Evolutionary conservation across 305 asterid genomes (phyloP).

Genomic region (Fraxinus baroniana): DNA sequence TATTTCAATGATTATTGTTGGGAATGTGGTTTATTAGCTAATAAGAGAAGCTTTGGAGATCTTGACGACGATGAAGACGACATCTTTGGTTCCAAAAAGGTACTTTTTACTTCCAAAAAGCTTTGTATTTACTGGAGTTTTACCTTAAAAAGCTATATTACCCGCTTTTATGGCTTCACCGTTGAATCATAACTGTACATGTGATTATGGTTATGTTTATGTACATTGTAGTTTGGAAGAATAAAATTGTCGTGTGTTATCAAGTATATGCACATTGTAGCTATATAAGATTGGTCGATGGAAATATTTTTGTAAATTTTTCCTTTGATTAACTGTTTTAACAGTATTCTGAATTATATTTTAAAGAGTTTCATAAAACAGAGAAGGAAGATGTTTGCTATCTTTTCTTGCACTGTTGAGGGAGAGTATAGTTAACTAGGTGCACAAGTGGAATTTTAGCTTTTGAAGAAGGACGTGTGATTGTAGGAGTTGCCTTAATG

Average conservation of each 20-base stretch:
- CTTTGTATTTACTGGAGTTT: conserved; percentile 7
- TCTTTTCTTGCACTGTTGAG: not conserved
- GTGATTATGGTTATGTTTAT: not conserved
- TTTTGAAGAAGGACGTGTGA: not conserved
- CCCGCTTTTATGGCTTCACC: not conserved
- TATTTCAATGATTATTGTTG: conserved; percentile 3
- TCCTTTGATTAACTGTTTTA: not conserved
- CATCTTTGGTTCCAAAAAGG: conserved; percentile 85
- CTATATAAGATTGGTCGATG: not conserved
- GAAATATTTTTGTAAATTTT: not conserved
- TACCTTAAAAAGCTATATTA: not conserved
- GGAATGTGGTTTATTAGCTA: conserved; percentile 39
- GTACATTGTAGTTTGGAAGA: not conserved
- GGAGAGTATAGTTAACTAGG: not conserved
- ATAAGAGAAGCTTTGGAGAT: conserved; percentile 71
- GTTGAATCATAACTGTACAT: not conserved
- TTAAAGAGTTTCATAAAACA: not conserved
- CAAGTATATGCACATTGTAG: not conserved
- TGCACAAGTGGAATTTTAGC: not conserved
- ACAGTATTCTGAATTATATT: not conserved
- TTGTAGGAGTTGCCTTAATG: not conserved
- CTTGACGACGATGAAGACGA: conserved; percentile 87
- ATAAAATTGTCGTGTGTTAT: not conserved
- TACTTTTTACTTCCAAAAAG: conserved; percentile 9
- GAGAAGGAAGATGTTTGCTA: not conserved